Evolutionary conservation across 208 protist species (phyloP).

Genomic region (Leptomonas seymouri): DNA sequence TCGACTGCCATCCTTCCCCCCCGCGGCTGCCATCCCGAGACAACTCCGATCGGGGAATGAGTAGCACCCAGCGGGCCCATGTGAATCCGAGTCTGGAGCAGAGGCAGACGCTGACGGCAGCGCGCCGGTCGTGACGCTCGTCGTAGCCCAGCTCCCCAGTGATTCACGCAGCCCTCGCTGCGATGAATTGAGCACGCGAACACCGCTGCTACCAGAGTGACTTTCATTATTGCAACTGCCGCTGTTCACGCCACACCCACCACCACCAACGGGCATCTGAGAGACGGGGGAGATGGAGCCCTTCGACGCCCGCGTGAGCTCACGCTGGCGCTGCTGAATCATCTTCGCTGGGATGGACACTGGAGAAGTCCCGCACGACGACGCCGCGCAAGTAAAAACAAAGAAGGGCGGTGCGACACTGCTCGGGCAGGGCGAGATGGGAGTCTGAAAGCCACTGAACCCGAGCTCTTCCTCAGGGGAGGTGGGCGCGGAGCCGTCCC

Average conservation of each 20-base stretch:
- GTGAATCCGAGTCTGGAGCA: not conserved
- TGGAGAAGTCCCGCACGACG: constrained; percentile 11
- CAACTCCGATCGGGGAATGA: not conserved
- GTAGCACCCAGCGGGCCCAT: not conserved
- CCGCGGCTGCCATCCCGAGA: not conserved
- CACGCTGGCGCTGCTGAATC: constrained; percentile 17
- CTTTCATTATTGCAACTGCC: not conserved
- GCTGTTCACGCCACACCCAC: not conserved
- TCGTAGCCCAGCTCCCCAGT: constrained; percentile 2
- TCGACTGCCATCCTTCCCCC: not conserved
- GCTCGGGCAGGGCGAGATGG: constrained; percentile 42
- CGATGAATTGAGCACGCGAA: no score
- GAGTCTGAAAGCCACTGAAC: constrained; percentile 24
- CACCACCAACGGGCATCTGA: not conserved
- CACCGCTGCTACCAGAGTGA: not conserved
- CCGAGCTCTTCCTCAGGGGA: constrained; percentile 1
- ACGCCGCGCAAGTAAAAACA: constrained; percentile 26
- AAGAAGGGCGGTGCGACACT: constrained; percentile 41
- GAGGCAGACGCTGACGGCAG: constrained; percentile 1
- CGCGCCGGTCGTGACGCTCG: not conserved
- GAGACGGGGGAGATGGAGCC: constrained; percentile 3
- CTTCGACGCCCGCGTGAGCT: constrained; percentile 4
- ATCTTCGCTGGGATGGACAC: constrained; percentile 19
- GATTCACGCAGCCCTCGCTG: constrained; percentile 1
- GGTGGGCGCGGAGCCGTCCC: not conserved